Conservation (phyloP, 1,284 basidiomycete genomes). For the Apiotrichum akiyoshidainum region DNA sequence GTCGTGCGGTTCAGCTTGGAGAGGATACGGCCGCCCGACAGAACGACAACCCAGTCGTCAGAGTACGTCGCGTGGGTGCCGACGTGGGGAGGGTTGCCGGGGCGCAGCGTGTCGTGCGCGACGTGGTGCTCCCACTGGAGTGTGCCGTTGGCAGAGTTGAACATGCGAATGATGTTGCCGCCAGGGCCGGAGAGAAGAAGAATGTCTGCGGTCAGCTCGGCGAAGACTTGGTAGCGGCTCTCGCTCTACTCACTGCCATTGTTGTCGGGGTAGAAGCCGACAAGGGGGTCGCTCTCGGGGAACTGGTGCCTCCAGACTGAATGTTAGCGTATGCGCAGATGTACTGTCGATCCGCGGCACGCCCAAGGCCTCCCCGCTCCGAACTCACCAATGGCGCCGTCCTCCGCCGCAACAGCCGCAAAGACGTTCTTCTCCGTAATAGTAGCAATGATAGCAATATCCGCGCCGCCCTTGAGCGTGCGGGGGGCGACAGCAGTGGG, state of each 20-base stretch:
- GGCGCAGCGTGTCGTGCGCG: background rate
- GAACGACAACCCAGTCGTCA: slow-evolving; percentile 31
- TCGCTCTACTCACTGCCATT: slow-evolving; percentile 54
- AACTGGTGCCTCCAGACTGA: slow-evolving; percentile 2
- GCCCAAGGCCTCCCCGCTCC: too few species aligned
- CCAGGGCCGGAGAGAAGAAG: slow-evolving; percentile 71
- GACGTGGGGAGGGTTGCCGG: slow-evolving; percentile 38
- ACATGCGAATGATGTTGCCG: slow-evolving; percentile 66
- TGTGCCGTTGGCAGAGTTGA: slow-evolving; percentile 64
- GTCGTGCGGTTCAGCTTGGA: slow-evolving; percentile 28
- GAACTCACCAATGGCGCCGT: slow-evolving; percentile 6
- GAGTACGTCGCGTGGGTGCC: slow-evolving; percentile 54
- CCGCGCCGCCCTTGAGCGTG: slow-evolving; percentile 18
- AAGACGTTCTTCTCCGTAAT: slow-evolving; percentile 75
- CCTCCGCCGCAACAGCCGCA: slow-evolving; percentile 66
- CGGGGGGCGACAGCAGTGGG: slow-evolving; percentile 39
- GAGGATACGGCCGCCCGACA: slow-evolving; percentile 39
- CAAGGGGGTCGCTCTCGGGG: slow-evolving; percentile 60
- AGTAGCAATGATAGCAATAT: slow-evolving; percentile 51
- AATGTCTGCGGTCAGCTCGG: slow-evolving; percentile 56
- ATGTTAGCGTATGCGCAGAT: slow-evolving; percentile 40
- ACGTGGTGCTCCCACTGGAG: slow-evolving; percentile 63
- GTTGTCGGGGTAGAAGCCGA: slow-evolving; percentile 64
- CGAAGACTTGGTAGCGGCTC: background rate
- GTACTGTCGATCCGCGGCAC: too few species aligned